Evolutionary conservation across 257 asterid species (phyloP), one percentile per base, ranked within the genome.

Genomic region (Leonotis leonurus): DNA sequence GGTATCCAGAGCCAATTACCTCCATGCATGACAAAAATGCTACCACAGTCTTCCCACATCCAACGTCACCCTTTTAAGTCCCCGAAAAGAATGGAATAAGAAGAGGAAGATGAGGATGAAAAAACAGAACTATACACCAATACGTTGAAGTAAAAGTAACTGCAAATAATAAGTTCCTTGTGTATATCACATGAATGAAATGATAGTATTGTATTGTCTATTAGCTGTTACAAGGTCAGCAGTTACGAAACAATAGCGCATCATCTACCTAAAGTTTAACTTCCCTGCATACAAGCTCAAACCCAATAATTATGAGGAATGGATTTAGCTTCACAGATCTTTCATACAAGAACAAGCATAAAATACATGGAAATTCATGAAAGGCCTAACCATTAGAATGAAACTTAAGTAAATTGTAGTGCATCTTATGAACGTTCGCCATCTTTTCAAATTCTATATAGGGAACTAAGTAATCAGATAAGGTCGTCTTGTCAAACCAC

Each of bases 1-100:
- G 98, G 73, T 81, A 92, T 59, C 98, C 95, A 1, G 78, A 83
- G 72, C 86, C 88, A 71, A 92, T 80, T 39, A 89, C 97, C 79
- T 92, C 98, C 95, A 92, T 78, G 82, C 98, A 89, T 50, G 95
- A 94, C 74, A 92, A 81, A 85, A 86, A 84, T 56, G 97, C 97
- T 56, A 92, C 97, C 63, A 89, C 84, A 49, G 98, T 92, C 81
- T 92, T 92, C 57, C 98, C 98, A 58, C 97, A 92, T 70, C 98
- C 97, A 79, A 92, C 98, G 64, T 92, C 97, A 64, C 97, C 98
- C 98, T 92, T 58, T 32, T 62, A 61, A 29, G 56, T 52, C 40
- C 37, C 49, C 33, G 44, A 8, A 26, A 9, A 21, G 4, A 51
- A 35, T 5, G 18, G 33, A 36, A 49, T 24, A 14, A 7, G n/a